phyloP scores from a whole-genome alignment of 2,329 filamentous ascomycete species.

The Parastagonospora nodorum region DNA sequence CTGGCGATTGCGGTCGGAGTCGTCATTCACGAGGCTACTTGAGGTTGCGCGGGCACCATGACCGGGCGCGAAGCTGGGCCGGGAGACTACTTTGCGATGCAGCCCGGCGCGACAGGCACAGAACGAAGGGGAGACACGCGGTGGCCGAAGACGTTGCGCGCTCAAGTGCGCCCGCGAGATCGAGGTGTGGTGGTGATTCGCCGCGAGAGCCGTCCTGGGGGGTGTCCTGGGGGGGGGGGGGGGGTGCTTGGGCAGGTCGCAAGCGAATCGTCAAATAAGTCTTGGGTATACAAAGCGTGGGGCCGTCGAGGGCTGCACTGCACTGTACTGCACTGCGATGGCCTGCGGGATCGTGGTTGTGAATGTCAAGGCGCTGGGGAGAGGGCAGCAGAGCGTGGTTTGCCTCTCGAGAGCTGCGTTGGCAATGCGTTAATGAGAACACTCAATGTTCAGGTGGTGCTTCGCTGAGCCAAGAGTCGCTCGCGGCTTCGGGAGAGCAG shows the following conservation, averaged over 20 bases:
- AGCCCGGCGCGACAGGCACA: slow-evolving; percentile 5
- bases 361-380: neutral
- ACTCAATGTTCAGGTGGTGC: slow-evolving; percentile 3
- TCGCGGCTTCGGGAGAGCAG: slow-evolving; percentile 4
- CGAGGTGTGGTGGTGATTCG: too few relatives aligned
- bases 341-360: neutral
- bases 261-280: slow-evolving; percentile 4
- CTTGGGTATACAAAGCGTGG: neutral
- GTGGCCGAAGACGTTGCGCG: too few relatives aligned
- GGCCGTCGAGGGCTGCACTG: neutral
- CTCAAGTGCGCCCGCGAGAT: too few relatives aligned
- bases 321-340: neutral
- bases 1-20: slow-evolving; percentile 21
- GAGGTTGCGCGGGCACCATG: slow-evolving; percentile 38
- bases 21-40: slow-evolving; percentile 45
- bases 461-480: slow-evolving; percentile 3
- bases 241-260: slow-evolving; percentile 19
- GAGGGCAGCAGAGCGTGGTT: neutral
- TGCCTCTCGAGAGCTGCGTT: slow-evolving; percentile 1
- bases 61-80: slow-evolving; percentile 28
- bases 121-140: slow-evolving; percentile 6
- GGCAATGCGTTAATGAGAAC: slow-evolving; percentile 5
- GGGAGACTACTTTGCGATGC: neutral
- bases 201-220: too few relatives aligned
- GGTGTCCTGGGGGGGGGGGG: neutral